A percentile compares a stretch with the other conserved stretches of the same genome.
Evolutionary conservation across 1,284 basidiomycete genomes (phyloP).

Genomic region (Erythrobasidium hasegawianum): DNA sequence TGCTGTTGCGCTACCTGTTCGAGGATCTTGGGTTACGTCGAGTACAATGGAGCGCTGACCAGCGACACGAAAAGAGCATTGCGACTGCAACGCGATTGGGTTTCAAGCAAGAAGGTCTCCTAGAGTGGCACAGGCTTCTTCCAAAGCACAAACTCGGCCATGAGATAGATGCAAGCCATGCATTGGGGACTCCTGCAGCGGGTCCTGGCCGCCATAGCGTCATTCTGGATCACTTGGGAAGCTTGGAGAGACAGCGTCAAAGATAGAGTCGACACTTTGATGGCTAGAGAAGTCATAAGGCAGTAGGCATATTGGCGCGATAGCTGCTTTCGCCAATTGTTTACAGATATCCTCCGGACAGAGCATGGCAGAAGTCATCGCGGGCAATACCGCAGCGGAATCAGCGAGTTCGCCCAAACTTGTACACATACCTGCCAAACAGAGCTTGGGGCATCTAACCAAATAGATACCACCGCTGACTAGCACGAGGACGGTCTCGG

Average conservation of each 20-base stretch:
- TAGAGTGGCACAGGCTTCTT: conserved; percentile 58
- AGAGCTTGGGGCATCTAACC: too few species aligned
- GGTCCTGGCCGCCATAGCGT: conserved; percentile 29
- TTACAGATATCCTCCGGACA: too few species aligned
- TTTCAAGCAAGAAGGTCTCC: conserved; percentile 58
- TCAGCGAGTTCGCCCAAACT: too few species aligned
- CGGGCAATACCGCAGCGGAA: too few species aligned
- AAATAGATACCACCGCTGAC: too few species aligned
- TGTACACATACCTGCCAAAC: too few species aligned
- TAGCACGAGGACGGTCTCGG: too few species aligned
- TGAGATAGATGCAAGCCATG: conserved; percentile 47
- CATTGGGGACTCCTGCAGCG: conserved; percentile 47
- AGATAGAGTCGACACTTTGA: background rate
- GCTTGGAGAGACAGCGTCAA: background rate
- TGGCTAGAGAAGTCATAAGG: conserved; percentile 9
- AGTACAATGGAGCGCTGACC: conserved; percentile 61
- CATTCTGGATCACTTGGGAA: conserved; percentile 26
- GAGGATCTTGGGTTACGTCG: conserved; percentile 62
- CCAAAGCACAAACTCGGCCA: conserved; percentile 49
- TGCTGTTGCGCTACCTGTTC: conserved; percentile 59
- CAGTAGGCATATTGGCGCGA: too few species aligned
- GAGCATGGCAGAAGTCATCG: too few species aligned
- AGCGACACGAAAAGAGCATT: conserved; percentile 56
- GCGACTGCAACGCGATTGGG: conserved; percentile 60
- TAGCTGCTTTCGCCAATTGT: too few species aligned